Percentiles rank a stretch among this genome's conserved stretches.
Conservation (phyloP, 2,329 filamentous ascomycete species). For the Fusarium sp. region DNA sequence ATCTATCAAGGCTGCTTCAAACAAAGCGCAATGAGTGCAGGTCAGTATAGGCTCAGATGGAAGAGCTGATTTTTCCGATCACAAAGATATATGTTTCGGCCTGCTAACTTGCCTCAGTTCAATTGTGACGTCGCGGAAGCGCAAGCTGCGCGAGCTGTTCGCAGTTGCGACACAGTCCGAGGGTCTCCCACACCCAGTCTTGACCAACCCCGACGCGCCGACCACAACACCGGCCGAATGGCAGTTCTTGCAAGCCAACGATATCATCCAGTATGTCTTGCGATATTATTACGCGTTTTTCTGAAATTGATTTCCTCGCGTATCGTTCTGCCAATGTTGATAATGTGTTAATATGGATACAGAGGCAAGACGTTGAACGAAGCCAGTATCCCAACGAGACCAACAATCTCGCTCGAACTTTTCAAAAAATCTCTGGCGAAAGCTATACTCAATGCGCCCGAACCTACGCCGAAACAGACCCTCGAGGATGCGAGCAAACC, state of each 20-base stretch:
- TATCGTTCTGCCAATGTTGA: slow-evolving; percentile 28
- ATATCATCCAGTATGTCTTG: slow-evolving; percentile 70
- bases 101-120: slow-evolving; percentile 66
- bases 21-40: slow-evolving; percentile 72
- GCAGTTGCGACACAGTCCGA: slow-evolving; percentile 78
- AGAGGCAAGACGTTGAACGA: slow-evolving; percentile 63
- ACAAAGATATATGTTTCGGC: slow-evolving; percentile 58
- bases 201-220: slow-evolving; percentile 68
- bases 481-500: slow-evolving; percentile 25
- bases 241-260: slow-evolving; percentile 68
- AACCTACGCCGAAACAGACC: slow-evolving; percentile 20
- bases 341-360: slow-evolving; percentile 40
- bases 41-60: slow-evolving; percentile 61
- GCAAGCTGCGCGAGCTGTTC: slow-evolving; percentile 90
- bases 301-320: slow-evolving; percentile 28
- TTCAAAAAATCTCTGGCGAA: slow-evolving; percentile 55
- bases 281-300: slow-evolving; percentile 30
- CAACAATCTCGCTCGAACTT: slow-evolving; percentile 58
- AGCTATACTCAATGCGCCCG: slow-evolving; percentile 42
- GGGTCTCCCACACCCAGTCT: slow-evolving; percentile 69
- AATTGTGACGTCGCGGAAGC: slow-evolving; percentile 87
- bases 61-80: slow-evolving; percentile 65
- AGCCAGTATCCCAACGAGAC: slow-evolving; percentile 64
- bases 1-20: slow-evolving; percentile 75
- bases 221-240: slow-evolving; percentile 64